Conservation (phyloP, 2,329 filamentous ascomycete genomes). For the Epichloe bromicola region DNA sequence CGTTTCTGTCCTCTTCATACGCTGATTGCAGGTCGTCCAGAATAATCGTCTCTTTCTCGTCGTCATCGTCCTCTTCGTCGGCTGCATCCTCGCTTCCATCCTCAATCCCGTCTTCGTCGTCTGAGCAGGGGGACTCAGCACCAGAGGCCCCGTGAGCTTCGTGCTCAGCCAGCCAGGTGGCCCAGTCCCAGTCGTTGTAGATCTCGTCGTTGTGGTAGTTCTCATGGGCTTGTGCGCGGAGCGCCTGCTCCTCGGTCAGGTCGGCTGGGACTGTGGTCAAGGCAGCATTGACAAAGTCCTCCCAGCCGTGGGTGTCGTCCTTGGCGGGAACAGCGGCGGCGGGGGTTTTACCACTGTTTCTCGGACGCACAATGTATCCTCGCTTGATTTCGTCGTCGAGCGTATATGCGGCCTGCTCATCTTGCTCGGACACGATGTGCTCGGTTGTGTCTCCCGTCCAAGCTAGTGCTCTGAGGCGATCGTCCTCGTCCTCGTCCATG, state of each 20-base stretch:
- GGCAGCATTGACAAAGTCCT: conserved; percentile 13
- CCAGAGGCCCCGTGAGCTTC: background rate
- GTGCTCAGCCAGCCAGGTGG: conserved; percentile 10
- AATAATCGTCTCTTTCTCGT: conserved; percentile 4
- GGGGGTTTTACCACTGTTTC: conserved; percentile 2
- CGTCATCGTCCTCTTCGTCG: conserved; percentile 3
- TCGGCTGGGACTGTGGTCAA: conserved; percentile 12
- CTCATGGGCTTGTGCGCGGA: conserved; percentile 13
- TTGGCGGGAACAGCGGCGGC: conserved; percentile 6
- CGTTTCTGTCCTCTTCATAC: conserved; percentile 2
- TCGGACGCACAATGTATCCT: conserved; percentile 16
- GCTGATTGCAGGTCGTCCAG: background rate
- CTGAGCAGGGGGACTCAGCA: background rate
- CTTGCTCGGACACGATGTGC: background rate
- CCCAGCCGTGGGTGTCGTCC: conserved; percentile 14
- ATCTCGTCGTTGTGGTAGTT: conserved; percentile 9
- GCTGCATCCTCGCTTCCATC: background rate
- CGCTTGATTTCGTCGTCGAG: conserved; percentile 22
- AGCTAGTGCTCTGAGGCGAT: conserved; percentile 21
- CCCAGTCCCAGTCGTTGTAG: conserved; percentile 12
- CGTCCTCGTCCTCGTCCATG: conserved; percentile 21
- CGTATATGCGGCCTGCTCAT: conserved; percentile 5
- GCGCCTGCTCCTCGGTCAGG: conserved; percentile 12
- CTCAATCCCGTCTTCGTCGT: background rate
- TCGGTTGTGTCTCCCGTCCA: conserved; percentile 17